Conservation (phyloP, 2,329 filamentous ascomycete species). For the Dothistroma pini region DNA sequence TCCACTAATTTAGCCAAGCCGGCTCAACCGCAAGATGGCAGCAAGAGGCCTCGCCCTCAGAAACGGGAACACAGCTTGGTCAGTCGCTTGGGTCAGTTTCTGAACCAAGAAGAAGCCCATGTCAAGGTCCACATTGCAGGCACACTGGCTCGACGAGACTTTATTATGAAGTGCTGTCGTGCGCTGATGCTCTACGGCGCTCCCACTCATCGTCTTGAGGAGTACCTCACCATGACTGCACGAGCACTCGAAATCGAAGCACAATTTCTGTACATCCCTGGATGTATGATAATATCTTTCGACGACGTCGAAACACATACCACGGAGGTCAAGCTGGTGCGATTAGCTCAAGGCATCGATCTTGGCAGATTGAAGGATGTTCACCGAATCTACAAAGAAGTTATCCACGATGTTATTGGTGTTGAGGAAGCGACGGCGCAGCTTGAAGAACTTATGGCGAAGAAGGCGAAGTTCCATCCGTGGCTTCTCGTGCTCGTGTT, state of each 20-base stretch:
- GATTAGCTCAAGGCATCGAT: conserved; percentile 64
- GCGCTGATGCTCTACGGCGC: conserved; percentile 87
- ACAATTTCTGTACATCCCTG: conserved; percentile 87
- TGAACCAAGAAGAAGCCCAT: conserved; percentile 51
- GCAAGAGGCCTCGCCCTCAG: conserved; percentile 25
- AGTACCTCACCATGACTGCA: conserved; percentile 86
- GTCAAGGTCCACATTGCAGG: conserved; percentile 60
- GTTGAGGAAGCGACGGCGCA: conserved; percentile 65
- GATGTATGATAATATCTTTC: conserved; percentile 92
- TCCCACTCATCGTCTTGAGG: conserved; percentile 84
- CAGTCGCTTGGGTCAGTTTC: conserved; percentile 33
- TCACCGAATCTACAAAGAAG: conserved; percentile 74
- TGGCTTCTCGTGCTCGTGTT: conserved; percentile 60
- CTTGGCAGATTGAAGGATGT: conserved; percentile 69
- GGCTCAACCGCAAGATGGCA: conserved; percentile 37
- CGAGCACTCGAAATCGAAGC: conserved; percentile 81
- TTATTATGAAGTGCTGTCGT: conserved; percentile 77
- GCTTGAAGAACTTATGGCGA: conserved; percentile 60
- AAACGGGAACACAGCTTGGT: conserved; percentile 31
- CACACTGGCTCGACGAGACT: conserved; percentile 76
- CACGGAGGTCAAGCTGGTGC: conserved; percentile 70
- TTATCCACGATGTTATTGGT: conserved; percentile 68
- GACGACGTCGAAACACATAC: conserved; percentile 69
- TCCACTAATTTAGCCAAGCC: conserved; percentile 43
- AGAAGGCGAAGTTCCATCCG: conserved; percentile 50